Evolutionary conservation across 164 flowering plant species (phyloP), one percentile per base, ranked within the genome.

Genomic region (Piper longum): DNA sequence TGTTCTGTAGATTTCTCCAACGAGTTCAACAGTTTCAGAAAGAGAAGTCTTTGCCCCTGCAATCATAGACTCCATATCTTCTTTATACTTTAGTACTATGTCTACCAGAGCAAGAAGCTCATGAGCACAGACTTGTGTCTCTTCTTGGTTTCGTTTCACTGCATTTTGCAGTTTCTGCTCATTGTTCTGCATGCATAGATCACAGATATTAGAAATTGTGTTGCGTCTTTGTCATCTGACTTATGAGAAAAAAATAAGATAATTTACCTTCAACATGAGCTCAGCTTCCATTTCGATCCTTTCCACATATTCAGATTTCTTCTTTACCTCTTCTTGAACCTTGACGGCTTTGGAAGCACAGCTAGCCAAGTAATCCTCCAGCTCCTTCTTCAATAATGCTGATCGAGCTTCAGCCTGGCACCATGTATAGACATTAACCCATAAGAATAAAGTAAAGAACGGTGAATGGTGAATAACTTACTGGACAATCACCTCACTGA

Each of bases 1-100:
- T 67, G 72, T 68, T 70, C 74, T 82, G 70, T 80, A 73, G 55
- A 73, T 48, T 44, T 82, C 77, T 26, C 85, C 76, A 6, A 88
- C 70, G 51, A 72, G 52, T 16, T 57, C 71, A 41, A 77, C 85
- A 63, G 89, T 78, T 63, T 79, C 83, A 7, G 75, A 63, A 14
- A 87, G 70, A 19, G 65, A 68, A 7, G 54, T 74, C 71, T 65
- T 83, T 89, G 83, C 82, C 56, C 76, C 74, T 0, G 76, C 77
- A 56, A 88, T 74, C 64, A 72, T 78, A 16, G 83, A 75, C 48
- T 75, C 79, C 74, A 73, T 64, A 58, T 70, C 57, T 66, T 93
- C 99, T 70, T 93, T 88, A 71, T 76, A 73, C 67, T 77, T 78
- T 42, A 95, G 79, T 44, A 88, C 79, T 8, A 80, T 64, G 73